Evolutionary conservation across 2,329 filamentous ascomycete species (phyloP).

Genomic region (Zasmidium citrigriseum): DNA sequence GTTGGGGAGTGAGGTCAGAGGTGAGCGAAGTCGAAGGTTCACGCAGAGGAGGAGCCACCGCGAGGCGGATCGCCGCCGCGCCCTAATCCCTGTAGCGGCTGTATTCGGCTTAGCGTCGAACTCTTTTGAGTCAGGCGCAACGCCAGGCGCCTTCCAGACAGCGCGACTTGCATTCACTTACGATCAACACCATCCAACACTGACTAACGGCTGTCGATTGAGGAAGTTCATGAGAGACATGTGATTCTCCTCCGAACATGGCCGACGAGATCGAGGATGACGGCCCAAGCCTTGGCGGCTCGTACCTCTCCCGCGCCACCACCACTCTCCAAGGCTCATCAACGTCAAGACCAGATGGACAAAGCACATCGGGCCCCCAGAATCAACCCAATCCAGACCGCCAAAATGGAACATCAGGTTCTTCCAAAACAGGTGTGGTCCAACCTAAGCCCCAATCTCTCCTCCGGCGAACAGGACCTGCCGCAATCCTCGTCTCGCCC

Average conservation of each 20-base stretch:
- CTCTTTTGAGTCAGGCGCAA: neutral
- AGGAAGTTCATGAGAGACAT: neutral
- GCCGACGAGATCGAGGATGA: slow-evolving; percentile 30
- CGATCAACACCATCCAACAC: neutral
- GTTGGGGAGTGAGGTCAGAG: neutral
- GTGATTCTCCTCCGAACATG: slow-evolving; percentile 12
- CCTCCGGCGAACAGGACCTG: slow-evolving; percentile 65
- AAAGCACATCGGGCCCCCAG: slow-evolving; percentile 11
- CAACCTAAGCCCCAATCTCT: slow-evolving; percentile 90
- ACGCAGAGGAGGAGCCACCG: neutral
- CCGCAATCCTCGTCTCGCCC: slow-evolving; percentile 84
- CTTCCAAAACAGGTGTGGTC: slow-evolving; percentile 29
- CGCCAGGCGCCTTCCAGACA: neutral
- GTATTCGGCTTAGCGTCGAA: neutral
- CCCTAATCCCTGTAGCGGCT: neutral
- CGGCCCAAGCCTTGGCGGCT: slow-evolving; percentile 11
- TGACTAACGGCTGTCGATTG: neutral
- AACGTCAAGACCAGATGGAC: slow-evolving; percentile 1
- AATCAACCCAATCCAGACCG: slow-evolving; percentile 23
- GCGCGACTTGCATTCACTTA: neutral
- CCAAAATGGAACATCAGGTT: slow-evolving; percentile 18
- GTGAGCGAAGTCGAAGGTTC: neutral
- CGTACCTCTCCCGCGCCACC: slow-evolving; percentile 21
- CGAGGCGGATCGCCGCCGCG: neutral
- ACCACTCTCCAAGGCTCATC: slow-evolving; percentile 19